Percentiles rank a stretch among this genome's conserved stretches.
phyloP scores from a whole-genome alignment of 805 yeast genomes.

The Yamadazyma ubonensis region DNA sequence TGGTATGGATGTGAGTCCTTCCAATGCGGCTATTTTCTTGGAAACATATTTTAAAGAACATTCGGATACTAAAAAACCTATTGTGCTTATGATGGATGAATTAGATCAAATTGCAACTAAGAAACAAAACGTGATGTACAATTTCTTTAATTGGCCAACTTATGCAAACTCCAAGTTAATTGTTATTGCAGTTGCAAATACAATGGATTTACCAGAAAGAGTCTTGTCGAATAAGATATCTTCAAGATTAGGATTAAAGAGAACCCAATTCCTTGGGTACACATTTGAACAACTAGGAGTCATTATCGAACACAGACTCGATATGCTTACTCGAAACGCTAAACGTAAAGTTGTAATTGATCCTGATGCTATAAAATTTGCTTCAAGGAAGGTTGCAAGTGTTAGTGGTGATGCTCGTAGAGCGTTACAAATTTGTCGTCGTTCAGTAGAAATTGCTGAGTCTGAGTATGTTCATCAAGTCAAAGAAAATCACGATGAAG shows the following conservation, averaged over 20 bases:
- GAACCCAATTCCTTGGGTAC: slow-evolving; percentile 89
- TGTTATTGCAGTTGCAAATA: slow-evolving; percentile 92
- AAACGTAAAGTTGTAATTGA: slow-evolving; percentile 47
- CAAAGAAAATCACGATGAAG: slow-evolving; percentile 27
- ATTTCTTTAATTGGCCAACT: slow-evolving; percentile 97
- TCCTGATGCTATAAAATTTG: slow-evolving; percentile 83
- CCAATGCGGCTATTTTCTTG: slow-evolving; percentile 62
- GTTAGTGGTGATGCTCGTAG: slow-evolving; percentile 98
- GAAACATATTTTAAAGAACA: slow-evolving; percentile 62
- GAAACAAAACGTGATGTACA: slow-evolving; percentile 85
- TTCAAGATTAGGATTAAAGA: slow-evolving; percentile 82
- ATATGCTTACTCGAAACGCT: slow-evolving; percentile 33
- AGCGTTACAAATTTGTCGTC: slow-evolving; percentile 79
- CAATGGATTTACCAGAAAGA: slow-evolving; percentile 96
- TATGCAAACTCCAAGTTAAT: slow-evolving; percentile 73
- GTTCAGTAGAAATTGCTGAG: slow-evolving; percentile 90
- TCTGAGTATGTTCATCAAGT: slow-evolving; percentile 62
- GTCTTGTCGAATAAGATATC: slow-evolving; percentile 83
- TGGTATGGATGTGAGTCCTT: slow-evolving; percentile 54
- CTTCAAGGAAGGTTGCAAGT: slow-evolving; percentile 90
- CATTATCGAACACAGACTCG: slow-evolving; percentile 72
- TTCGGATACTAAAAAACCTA: slow-evolving; percentile 44
- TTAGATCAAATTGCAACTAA: slow-evolving; percentile 86
- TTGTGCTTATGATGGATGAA: slow-evolving; percentile 85
- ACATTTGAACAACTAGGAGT: slow-evolving; percentile 71